A percentile compares a stretch with the other conserved stretches of the same genome.
Evolutionary conservation across 768 basidiomycete species (phyloP).

Genomic region (Tulasnella calospora): DNA sequence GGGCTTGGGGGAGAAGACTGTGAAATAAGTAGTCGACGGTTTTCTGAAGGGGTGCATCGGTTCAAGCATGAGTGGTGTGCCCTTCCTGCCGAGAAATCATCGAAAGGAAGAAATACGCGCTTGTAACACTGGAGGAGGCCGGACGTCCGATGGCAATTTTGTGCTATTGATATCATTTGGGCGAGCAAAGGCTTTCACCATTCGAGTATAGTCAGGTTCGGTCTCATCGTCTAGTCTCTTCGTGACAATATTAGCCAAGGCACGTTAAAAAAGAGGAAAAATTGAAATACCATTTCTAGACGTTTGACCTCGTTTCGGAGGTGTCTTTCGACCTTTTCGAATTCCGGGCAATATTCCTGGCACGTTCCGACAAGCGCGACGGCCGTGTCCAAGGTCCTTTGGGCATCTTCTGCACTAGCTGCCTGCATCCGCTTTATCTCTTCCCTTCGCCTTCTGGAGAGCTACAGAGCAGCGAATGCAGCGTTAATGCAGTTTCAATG

Average conservation of each 20-base stretch:
- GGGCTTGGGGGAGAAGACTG: conserved; percentile 62
- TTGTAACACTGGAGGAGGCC: conserved; percentile 79
- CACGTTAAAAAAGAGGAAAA: not conserved
- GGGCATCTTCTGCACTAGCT: conserved; percentile 79
- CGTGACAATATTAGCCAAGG: not conserved
- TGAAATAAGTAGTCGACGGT: conserved; percentile 93
- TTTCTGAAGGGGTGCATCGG: conserved; percentile 42
- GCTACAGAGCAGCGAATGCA: conserved; percentile 37
- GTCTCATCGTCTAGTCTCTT: conserved; percentile 61
- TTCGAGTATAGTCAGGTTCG: conserved; percentile 71
- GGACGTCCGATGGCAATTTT: conserved; percentile 77
- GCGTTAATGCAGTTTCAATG: not conserved
- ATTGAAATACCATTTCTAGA: conserved; percentile 69
- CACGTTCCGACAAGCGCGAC: conserved; percentile 93
- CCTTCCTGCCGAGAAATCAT: not conserved
- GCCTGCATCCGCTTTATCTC: conserved; percentile 71
- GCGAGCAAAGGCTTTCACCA: conserved; percentile 94
- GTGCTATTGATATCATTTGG: conserved; percentile 85
- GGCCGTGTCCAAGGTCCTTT: conserved; percentile 78
- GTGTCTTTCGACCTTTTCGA: conserved; percentile 87
- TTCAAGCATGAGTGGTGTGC: conserved; percentile 25
- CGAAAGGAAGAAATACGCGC: conserved; percentile 38
- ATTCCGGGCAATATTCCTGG: conserved; percentile 88
- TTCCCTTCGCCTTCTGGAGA: conserved; percentile 66
- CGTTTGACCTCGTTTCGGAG: conserved; percentile 80